Conservation (phyloP, 805 yeast genomes). For the Cyberlindnera petersonii region DNA sequence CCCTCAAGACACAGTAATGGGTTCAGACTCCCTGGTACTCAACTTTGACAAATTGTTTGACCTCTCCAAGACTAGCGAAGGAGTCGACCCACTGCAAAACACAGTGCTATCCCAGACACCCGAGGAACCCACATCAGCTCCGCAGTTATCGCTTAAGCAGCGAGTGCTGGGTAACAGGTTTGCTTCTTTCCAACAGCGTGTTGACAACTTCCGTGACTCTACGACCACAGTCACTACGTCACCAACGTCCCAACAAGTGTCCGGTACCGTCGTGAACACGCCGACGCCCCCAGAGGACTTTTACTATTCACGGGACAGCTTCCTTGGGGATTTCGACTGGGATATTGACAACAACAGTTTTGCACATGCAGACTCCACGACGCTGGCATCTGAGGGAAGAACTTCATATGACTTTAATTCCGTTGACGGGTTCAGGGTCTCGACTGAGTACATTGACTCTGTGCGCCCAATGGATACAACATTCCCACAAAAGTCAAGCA, state of each 20-base stretch:
- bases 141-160: conserved; percentile 7
- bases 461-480: conserved; percentile 21
- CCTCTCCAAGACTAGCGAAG: background rate
- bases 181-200: conserved; percentile 6
- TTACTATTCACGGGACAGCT: conserved; percentile 12
- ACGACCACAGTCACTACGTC: conserved; percentile 1
- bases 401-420: conserved; percentile 30
- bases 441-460: conserved; percentile 43
- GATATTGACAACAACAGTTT: conserved; percentile 13
- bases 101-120: too few species aligned
- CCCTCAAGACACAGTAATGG: background rate
- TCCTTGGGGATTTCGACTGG: conserved; percentile 17
- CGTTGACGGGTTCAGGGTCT: conserved; percentile 26
- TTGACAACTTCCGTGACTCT: conserved; percentile 1
- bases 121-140: background rate
- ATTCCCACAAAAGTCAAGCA: conserved; percentile 10
- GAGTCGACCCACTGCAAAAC: background rate
- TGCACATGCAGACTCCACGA: conserved; percentile 20
- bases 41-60: background rate
- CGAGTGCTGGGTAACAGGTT: conserved; percentile 7
- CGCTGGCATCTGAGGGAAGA: conserved; percentile 24
- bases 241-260: background rate
- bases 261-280: conserved; percentile 9
- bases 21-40: background rate
- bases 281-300: conserved; percentile 19